Evolutionary conservation across 139 green algal species (phyloP).

Genomic region (Chlorella sp.): DNA sequence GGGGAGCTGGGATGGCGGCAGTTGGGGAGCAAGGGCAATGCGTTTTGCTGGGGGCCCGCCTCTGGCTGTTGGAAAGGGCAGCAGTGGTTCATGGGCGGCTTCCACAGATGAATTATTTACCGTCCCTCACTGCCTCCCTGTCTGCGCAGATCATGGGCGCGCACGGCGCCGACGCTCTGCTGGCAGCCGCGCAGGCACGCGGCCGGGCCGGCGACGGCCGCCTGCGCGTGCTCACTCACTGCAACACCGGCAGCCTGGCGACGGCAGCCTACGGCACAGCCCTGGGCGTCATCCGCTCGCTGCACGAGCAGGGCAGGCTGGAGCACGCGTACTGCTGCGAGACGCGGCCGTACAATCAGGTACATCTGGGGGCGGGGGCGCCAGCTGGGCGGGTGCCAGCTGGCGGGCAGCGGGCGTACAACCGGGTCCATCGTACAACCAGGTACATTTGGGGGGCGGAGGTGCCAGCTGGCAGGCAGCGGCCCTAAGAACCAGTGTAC

Average conservation of each 20-base stretch:
- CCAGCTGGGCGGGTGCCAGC: not conserved
- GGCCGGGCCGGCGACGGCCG: not conserved
- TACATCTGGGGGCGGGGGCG: not conserved
- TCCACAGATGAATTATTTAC: not conserved
- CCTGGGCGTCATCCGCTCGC: conserved; percentile 89
- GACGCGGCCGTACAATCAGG: conserved; percentile 96
- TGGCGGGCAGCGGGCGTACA: not conserved
- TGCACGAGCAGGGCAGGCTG: conserved; percentile 64
- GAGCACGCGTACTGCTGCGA: conserved; percentile 88
- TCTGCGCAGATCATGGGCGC: conserved; percentile 75
- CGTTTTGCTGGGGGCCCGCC: not conserved
- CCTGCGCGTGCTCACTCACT: conserved; percentile 93
- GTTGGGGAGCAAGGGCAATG: not conserved
- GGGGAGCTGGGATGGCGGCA: not conserved
- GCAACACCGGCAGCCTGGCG: conserved; percentile 96
- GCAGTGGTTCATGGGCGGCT: too few species aligned
- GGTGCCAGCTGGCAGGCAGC: too few species aligned
- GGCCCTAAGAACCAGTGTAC: too few species aligned
- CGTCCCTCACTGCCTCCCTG: not conserved
- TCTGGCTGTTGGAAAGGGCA: not conserved
- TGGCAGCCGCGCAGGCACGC: conserved; percentile 55
- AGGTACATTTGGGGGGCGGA: too few species aligned
- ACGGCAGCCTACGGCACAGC: conserved; percentile 93
- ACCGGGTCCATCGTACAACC: too few species aligned
- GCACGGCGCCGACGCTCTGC: conserved; percentile 78